Conservation (phyloP, 495 filamentous ascomycete species). For the Aspergillus kassunensis region DNA sequence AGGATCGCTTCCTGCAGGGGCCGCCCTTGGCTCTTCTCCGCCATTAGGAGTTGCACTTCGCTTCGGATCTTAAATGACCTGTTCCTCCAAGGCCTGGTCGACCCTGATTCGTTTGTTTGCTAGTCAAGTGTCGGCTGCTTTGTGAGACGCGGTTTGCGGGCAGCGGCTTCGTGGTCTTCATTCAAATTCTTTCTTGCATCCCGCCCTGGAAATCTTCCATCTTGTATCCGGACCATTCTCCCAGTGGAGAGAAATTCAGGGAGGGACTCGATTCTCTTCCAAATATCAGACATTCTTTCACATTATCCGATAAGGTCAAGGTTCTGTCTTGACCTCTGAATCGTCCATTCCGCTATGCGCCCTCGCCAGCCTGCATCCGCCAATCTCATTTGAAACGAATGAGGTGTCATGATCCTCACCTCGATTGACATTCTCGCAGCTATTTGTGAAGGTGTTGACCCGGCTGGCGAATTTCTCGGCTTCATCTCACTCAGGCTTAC, state of each 20-base stretch:
- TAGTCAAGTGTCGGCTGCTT: constrained; percentile 2
- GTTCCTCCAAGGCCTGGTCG: not conserved
- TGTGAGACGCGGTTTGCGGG: constrained; percentile 7
- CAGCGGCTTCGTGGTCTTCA: constrained; percentile 2
- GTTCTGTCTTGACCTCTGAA: constrained; percentile 1
- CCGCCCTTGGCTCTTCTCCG: constrained; percentile 14
- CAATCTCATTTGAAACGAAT: constrained; percentile 20
- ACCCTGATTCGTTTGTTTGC: constrained; percentile 11
- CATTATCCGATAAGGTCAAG: not conserved
- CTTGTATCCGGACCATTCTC: not conserved
- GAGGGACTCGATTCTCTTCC: not conserved
- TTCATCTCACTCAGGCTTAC: constrained; percentile 1
- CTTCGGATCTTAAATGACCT: constrained; percentile 1
- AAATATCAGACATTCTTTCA: too few species aligned
- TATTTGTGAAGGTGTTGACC: constrained; percentile 8
- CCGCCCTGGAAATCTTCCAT: constrained; percentile 2
- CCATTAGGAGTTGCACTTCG: constrained; percentile 8
- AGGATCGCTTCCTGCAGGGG: constrained; percentile 14
- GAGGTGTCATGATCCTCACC: constrained; percentile 20
- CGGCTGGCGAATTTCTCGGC: constrained; percentile 1
- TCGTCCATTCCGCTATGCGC: constrained; percentile 14
- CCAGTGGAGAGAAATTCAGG: not conserved
- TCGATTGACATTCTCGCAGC: constrained; percentile 6
- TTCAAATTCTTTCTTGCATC: constrained; percentile 1
- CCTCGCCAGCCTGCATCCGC: constrained; percentile 11